Evolutionary conservation across 345 rosid genomes (phyloP).

Genomic region (Punica granatum): DNA sequence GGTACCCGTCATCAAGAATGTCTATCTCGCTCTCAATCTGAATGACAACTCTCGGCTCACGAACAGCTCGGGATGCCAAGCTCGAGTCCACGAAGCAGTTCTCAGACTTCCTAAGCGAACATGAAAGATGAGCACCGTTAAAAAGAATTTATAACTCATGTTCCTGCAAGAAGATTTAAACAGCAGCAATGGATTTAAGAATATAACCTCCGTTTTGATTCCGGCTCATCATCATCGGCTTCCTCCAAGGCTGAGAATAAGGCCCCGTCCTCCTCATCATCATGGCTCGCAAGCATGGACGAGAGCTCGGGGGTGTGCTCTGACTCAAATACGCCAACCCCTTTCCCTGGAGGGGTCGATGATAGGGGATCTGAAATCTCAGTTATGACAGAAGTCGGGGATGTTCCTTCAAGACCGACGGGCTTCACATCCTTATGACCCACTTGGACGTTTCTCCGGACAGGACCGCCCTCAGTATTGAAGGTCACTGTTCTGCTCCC

Average conservation of each 20-base stretch:
- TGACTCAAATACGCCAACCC: constrained; percentile 27
- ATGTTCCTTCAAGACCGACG: constrained; percentile 34
- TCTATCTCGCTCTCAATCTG: constrained; percentile 65
- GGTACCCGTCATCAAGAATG: constrained; percentile 69
- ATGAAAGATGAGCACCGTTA: background rate
- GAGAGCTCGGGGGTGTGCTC: constrained; percentile 45
- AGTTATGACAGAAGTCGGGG: constrained; percentile 40
- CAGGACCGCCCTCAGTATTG: background rate
- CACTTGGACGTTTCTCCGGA: constrained; percentile 24
- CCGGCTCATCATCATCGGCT: constrained; percentile 41
- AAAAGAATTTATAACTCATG: background rate
- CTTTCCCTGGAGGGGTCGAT: constrained; percentile 22
- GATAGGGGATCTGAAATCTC: constrained; percentile 43
- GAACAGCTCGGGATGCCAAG: constrained; percentile 42
- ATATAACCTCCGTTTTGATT: constrained; percentile 50
- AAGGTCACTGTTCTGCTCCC: background rate
- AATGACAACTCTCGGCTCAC: constrained; percentile 60
- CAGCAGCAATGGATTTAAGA: background rate
- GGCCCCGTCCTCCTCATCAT: constrained; percentile 46
- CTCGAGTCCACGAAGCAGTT: constrained; percentile 32
- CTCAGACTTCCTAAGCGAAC: constrained; percentile 44
- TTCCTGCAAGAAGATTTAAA: background rate
- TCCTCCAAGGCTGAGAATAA: constrained; percentile 32
- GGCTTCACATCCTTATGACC: constrained; percentile 27
- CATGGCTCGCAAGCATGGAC: constrained; percentile 43